Percentiles rank a stretch among this genome's conserved stretches.
Evolutionary conservation across 73 alveolate species (phyloP).

Genomic region (Tetrahymena thermophila): DNA sequence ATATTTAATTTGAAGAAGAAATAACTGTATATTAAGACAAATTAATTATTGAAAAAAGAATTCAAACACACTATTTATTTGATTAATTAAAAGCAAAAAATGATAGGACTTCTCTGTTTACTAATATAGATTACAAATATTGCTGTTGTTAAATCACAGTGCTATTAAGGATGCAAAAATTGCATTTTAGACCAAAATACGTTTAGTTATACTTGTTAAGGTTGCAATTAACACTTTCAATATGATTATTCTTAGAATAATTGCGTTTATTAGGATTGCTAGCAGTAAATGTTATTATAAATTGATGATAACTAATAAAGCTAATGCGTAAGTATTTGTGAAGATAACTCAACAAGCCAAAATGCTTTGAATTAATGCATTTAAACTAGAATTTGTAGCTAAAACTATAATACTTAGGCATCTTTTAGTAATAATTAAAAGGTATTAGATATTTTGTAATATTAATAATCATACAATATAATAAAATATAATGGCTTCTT

Average conservation of each 20-base stretch:
- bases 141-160: not conserved
- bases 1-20: too few relatives aligned
- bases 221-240: not conserved
- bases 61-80: too few relatives aligned
- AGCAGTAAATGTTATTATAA: not conserved
- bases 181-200: not conserved
- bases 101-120: too few relatives aligned
- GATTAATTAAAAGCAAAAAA: too few relatives aligned
- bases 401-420: not conserved
- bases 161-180: not conserved
- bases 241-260: not conserved
- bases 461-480: not conserved
- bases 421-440: not conserved
- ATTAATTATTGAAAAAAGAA: too few relatives aligned
- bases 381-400: not conserved
- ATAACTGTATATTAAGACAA: too few relatives aligned
- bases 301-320: not conserved
- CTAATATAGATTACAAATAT: too few relatives aligned
- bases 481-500: not conserved
- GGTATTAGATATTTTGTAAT: not conserved
- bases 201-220: not conserved
- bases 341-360: not conserved
- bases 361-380: not conserved
- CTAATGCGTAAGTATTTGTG: not conserved
- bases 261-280: not conserved